phyloP scores from a whole-genome alignment of 345 rosid genomes.

The Syzygium grande region DNA sequence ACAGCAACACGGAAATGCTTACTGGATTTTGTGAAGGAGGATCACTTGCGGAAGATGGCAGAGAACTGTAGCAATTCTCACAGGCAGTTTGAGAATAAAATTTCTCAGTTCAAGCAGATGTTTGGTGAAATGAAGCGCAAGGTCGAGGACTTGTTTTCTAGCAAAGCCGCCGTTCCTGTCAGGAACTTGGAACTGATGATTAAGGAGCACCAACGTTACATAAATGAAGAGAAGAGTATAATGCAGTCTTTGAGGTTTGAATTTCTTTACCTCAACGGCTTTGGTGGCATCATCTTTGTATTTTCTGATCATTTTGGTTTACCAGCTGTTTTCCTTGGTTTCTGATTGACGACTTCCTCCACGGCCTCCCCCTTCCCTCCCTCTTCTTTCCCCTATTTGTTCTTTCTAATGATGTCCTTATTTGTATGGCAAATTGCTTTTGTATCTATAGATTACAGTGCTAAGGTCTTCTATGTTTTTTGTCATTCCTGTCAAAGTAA shows the following conservation, averaged over 20 bases:
- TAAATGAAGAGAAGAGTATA: conserved; percentile 76
- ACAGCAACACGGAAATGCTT: conserved; percentile 42
- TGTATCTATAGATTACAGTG: neutral
- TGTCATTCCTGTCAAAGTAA: neutral
- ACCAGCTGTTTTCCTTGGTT: neutral
- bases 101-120: conserved; percentile 71
- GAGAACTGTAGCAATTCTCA: conserved; percentile 69
- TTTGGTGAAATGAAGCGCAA: conserved; percentile 62
- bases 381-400: neutral
- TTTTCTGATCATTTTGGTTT: neutral
- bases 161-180: conserved; percentile 34
- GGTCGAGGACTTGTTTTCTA: conserved; percentile 67
- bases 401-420: neutral
- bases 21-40: conserved; percentile 87
- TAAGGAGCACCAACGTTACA: conserved; percentile 56
- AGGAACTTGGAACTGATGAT: conserved; percentile 53
- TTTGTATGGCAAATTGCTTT: neutral
- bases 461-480: neutral
- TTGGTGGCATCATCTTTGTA: neutral
- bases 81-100: conserved; percentile 87
- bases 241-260: conserved; percentile 96
- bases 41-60: conserved; percentile 54
- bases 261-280: neutral
- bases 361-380: neutral
- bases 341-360: neutral